Conservation (phyloP, 345 rosid species). For the Cardamine occulta region DNA sequence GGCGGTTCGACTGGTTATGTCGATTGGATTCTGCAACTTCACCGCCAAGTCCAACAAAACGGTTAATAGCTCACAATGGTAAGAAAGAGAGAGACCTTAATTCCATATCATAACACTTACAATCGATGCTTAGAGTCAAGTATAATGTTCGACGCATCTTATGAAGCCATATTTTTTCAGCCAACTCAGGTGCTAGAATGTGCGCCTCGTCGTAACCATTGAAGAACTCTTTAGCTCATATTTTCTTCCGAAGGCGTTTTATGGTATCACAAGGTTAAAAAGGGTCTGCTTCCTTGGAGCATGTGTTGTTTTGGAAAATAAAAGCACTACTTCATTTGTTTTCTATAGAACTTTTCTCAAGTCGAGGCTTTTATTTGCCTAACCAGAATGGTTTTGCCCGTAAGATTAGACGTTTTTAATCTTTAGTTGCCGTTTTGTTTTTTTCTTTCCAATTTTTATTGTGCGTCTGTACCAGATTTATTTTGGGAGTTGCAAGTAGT, state of each 20-base stretch:
- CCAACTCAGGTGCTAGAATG: not conserved
- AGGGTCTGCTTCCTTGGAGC: conserved; percentile 25
- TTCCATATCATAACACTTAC: conserved; percentile 4
- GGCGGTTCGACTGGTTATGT: conserved; percentile 76
- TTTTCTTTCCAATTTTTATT: not conserved
- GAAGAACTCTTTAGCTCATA: conserved; percentile 29
- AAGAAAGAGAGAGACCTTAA: conserved; percentile 28
- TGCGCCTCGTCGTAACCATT: conserved; percentile 10
- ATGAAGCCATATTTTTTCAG: not conserved
- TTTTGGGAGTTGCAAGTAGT: conserved; percentile 7
- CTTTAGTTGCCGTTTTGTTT: not conserved
- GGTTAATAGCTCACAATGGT: conserved; percentile 51
- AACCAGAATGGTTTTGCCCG: conserved; percentile 24
- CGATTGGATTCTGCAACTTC: conserved; percentile 86
- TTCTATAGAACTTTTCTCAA: conserved; percentile 17
- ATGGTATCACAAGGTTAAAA: conserved; percentile 2
- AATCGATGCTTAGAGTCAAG: not conserved
- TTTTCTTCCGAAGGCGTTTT: conserved; percentile 12
- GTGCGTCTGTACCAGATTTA: conserved; percentile 30
- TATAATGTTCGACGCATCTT: conserved; percentile 15
- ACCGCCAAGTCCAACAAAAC: conserved; percentile 89
- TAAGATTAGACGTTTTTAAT: conserved; percentile 36
- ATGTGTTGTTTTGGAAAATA: conserved; percentile 13
- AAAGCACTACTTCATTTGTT: conserved; percentile 27
- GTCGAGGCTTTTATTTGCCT: conserved; percentile 30